Evolutionary conservation across 257 asterid species (phyloP).

Genomic region (Anisodus tanguticus): DNA sequence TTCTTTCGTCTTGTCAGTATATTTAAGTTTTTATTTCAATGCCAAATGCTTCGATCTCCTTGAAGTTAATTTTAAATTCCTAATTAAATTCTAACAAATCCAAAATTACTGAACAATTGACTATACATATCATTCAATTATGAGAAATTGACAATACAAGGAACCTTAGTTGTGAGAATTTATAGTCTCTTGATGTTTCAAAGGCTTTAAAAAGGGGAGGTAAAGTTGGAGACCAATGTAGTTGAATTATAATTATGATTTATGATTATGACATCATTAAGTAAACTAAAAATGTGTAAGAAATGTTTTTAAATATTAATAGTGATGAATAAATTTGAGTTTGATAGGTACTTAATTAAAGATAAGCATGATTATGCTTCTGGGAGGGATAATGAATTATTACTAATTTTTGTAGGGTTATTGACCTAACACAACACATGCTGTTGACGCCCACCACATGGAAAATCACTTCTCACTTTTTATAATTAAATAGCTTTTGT

Average conservation of each 20-base stretch:
- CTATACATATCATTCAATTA: neutral
- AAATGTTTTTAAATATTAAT: slow-evolving; percentile 34
- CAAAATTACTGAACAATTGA: no score
- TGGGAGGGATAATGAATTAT: slow-evolving; percentile 35
- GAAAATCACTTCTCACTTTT: slow-evolving; percentile 12
- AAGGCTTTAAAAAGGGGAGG: neutral
- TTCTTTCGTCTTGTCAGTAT: neutral
- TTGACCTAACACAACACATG: slow-evolving; percentile 79
- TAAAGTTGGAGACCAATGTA: neutral
- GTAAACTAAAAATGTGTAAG: slow-evolving; percentile 22
- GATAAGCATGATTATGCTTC: slow-evolving; percentile 49
- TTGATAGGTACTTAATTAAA: slow-evolving; percentile 45
- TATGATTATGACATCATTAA: slow-evolving; percentile 18
- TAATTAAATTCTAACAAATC: no score
- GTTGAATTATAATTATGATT: neutral
- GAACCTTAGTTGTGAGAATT: neutral
- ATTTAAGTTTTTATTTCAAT: neutral
- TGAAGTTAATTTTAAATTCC: neutral
- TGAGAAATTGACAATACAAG: no score
- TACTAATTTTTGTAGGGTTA: slow-evolving; percentile 43
- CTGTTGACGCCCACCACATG: slow-evolving; percentile 30
- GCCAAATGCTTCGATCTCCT: slow-evolving; percentile 23
- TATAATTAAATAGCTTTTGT: slow-evolving; percentile 36
- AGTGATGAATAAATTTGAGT: slow-evolving; percentile 18
- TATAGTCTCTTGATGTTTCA: neutral